Evolutionary conservation across 2,329 filamentous ascomycete genomes (phyloP).

Genomic region (Penicillium nordicum): DNA sequence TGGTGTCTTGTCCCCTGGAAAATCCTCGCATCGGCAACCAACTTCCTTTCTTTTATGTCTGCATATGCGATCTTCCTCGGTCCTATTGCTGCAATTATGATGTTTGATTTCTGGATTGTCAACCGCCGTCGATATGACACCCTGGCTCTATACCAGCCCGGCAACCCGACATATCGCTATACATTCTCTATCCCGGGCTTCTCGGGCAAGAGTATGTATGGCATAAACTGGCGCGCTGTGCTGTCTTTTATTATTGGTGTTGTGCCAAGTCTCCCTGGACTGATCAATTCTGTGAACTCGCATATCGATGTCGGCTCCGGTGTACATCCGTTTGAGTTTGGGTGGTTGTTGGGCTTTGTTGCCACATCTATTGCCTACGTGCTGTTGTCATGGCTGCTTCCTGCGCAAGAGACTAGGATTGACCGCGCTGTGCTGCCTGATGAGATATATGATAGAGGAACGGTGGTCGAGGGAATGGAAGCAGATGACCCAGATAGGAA

Average conservation of each 20-base stretch:
- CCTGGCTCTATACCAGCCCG: constrained; percentile 51
- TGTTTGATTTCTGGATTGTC: constrained; percentile 59
- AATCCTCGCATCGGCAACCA: constrained; percentile 57
- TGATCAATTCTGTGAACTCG: constrained; percentile 45
- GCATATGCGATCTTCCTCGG: constrained; percentile 65
- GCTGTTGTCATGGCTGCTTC: constrained; percentile 47
- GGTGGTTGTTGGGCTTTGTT: constrained; percentile 63
- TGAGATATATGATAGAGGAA: constrained; percentile 31
- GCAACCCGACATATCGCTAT: constrained; percentile 51
- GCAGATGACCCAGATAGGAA: constrained; percentile 11
- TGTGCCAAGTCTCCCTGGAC: constrained; percentile 55
- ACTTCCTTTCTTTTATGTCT: constrained; percentile 63
- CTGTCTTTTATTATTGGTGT: constrained; percentile 57
- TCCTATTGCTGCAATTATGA: constrained; percentile 60
- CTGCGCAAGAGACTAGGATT: constrained; percentile 51
- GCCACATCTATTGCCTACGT: constrained; percentile 57
- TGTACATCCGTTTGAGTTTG: constrained; percentile 59
- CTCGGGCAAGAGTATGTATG: constrained; percentile 29
- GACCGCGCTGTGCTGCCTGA: constrained; percentile 35
- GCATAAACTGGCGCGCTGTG: constrained; percentile 60
- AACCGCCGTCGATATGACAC: constrained; percentile 50
- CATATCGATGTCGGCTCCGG: constrained; percentile 45
- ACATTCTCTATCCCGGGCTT: constrained; percentile 9
- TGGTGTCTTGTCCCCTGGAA: constrained; percentile 65
- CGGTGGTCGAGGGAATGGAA: constrained; percentile 22